phyloP scores from a whole-genome alignment of 495 filamentous ascomycete species.

The Thermothielavioides terrestris region DNA sequence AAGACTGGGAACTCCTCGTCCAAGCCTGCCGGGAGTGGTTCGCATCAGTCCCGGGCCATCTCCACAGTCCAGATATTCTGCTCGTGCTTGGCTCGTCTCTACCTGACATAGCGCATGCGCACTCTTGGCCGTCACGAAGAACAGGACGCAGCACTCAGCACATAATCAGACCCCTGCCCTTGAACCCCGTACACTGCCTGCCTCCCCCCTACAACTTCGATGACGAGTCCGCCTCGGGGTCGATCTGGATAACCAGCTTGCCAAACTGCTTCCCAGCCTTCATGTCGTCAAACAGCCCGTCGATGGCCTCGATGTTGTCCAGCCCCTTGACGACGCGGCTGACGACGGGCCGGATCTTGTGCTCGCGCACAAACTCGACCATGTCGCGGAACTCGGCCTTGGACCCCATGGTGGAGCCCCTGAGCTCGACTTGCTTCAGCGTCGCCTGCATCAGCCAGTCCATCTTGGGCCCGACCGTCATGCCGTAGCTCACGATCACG shows the following conservation, averaged over 20 bases:
- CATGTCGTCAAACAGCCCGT: slow-evolving; percentile 67
- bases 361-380: slow-evolving; percentile 58
- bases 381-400: slow-evolving; percentile 67
- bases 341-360: slow-evolving; percentile 58
- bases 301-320: slow-evolving; percentile 55
- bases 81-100: no score
- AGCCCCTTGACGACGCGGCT: slow-evolving; percentile 53
- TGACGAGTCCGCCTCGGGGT: slow-evolving; percentile 12
- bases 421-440: slow-evolving; percentile 67
- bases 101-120: no score
- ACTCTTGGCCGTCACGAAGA: no score
- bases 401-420: slow-evolving; percentile 67
- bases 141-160: no score
- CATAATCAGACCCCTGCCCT: no score
- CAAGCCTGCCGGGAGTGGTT: no score
- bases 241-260: slow-evolving; percentile 56
- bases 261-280: slow-evolving; percentile 68
- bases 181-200: not conserved
- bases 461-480: slow-evolving; percentile 68
- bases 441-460: slow-evolving; percentile 62
- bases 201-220: slow-evolving; percentile 14
- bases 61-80: no score
- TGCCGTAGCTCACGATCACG: slow-evolving; percentile 62
- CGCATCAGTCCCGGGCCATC: no score
- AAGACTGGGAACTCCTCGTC: no score